Evolutionary conservation across 2,329 filamentous ascomycete genomes (phyloP).

Genomic region (Aspergillaceae sp.): DNA sequence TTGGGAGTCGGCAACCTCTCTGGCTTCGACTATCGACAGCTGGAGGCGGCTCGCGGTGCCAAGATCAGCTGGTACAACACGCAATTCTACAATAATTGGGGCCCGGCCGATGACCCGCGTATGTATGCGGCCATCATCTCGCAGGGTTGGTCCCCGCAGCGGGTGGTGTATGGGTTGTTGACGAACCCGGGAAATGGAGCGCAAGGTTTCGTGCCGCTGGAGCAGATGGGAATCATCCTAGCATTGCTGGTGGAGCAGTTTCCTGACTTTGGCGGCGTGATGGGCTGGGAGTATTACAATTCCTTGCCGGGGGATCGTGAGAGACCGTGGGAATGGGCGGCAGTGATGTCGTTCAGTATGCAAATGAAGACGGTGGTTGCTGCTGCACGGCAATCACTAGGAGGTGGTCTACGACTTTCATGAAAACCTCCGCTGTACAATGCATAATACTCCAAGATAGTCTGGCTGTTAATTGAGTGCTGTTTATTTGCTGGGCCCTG

Average conservation of each 20-base stretch:
- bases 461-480: background rate
- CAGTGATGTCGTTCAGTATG: constrained; percentile 51
- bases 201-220: constrained; percentile 54
- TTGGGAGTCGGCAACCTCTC: constrained; percentile 56
- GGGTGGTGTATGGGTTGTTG: constrained; percentile 71
- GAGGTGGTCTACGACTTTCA: constrained; percentile 20
- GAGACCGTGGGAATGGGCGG: constrained; percentile 71
- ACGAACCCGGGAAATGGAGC: constrained; percentile 68
- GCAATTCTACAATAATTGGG: constrained; percentile 92
- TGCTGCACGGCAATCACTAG: constrained; percentile 22
- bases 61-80: constrained; percentile 80
- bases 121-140: constrained; percentile 37
- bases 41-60: constrained; percentile 58
- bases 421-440: constrained; percentile 13
- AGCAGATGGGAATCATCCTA: constrained; percentile 50
- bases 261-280: constrained; percentile 70
- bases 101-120: constrained; percentile 48
- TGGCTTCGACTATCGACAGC: constrained; percentile 69
- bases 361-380: constrained; percentile 33
- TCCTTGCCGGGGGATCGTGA: constrained; percentile 55
- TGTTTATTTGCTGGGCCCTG: background rate
- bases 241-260: constrained; percentile 51
- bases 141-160: constrained; percentile 61
- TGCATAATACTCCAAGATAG: background rate
- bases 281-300: constrained; percentile 96